Evolutionary conservation across 2,329 filamentous ascomycete genomes (phyloP).

Genomic region (Colletotrichum sublineola): DNA sequence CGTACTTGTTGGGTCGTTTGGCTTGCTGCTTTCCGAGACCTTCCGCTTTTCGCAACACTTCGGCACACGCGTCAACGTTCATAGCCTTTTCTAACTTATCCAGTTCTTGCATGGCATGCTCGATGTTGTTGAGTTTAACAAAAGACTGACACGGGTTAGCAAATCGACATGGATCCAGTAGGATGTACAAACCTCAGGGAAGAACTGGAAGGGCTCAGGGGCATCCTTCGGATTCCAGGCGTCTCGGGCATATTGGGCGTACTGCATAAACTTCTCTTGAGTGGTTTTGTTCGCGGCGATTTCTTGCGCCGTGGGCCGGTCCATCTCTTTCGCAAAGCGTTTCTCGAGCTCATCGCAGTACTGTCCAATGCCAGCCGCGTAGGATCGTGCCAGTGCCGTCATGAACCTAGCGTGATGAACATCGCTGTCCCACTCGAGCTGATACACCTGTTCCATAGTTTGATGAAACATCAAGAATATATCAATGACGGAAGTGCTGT

Average conservation of each 20-base stretch:
- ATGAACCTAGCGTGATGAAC: conserved; percentile 96
- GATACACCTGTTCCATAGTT: conserved; percentile 86
- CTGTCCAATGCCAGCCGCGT: conserved; percentile 83
- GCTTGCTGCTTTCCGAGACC: conserved; percentile 74
- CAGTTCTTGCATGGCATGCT: conserved; percentile 92
- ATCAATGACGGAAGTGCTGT: conserved; percentile 94
- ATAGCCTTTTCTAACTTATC: conserved; percentile 91
- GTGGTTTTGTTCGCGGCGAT: conserved; percentile 82
- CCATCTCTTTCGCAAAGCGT: conserved; percentile 91
- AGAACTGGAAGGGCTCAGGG: conserved; percentile 97
- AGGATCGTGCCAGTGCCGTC: conserved; percentile 89
- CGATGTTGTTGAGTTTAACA: conserved; percentile 97
- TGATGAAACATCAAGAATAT: conserved; percentile 95
- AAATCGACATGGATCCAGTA: not conserved
- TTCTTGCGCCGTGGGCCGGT: conserved; percentile 89
- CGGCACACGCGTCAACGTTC: conserved; percentile 91
- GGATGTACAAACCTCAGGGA: conserved; percentile 79
- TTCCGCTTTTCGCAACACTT: conserved; percentile 80
- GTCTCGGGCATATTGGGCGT: conserved; percentile 93
- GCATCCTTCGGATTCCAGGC: conserved; percentile 93
- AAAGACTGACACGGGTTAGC: conserved; percentile 74
- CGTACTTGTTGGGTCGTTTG: conserved; percentile 85
- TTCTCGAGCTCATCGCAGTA: conserved; percentile 95
- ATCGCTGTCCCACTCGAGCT: conserved; percentile 93
- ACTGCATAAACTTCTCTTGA: conserved; percentile 92